phyloP scores from a whole-genome alignment of 2,329 filamentous ascomycete genomes.

The Metarhizium humberi region DNA sequence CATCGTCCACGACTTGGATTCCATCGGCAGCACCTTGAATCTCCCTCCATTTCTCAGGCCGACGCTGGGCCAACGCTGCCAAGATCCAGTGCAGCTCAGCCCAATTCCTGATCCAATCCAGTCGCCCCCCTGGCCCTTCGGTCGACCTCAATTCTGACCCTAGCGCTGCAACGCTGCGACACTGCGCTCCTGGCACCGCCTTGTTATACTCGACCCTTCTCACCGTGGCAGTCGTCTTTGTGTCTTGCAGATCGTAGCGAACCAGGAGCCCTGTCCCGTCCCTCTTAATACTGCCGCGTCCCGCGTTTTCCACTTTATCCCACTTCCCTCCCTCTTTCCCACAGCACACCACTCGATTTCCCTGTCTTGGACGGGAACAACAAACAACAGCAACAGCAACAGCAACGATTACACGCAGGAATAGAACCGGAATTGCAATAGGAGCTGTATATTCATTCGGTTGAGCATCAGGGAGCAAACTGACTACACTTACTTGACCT shows the following conservation, averaged over 20 bases:
- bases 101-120: no score
- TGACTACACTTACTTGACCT: background rate
- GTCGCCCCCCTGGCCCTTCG: background rate
- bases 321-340: background rate
- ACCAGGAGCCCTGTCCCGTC: background rate
- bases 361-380: background rate
- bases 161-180: background rate
- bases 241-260: background rate
- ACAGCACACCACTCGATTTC: background rate
- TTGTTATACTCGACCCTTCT: background rate
- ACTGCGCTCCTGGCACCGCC: background rate
- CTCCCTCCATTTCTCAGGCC: no score
- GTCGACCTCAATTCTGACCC: background rate
- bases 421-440: background rate
- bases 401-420: background rate
- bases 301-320: background rate
- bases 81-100: no score
- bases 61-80: no score
- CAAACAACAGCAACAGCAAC: background rate
- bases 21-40: no score
- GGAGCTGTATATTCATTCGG: background rate
- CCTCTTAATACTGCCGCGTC: conserved; percentile 1
- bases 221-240: background rate
- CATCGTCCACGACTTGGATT: no score
- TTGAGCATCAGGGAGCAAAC: background rate